Conservation (phyloP, 139 green algal genomes). For the Closterium sp. region DNA sequence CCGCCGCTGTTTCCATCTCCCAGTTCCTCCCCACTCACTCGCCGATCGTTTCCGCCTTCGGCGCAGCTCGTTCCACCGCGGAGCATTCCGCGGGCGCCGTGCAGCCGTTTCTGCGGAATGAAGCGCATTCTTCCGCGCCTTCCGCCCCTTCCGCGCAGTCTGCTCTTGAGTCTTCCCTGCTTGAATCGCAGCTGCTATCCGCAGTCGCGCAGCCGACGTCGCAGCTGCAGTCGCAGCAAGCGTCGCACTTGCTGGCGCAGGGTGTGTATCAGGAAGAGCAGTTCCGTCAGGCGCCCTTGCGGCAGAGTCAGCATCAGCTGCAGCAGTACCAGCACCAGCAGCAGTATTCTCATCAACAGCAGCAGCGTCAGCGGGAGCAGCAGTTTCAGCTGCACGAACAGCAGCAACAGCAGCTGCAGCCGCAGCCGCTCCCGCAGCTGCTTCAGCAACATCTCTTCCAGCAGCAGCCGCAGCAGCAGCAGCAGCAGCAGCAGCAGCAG, state of each 20-base stretch:
- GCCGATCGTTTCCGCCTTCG: background rate
- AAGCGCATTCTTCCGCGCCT: background rate
- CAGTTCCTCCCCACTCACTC: background rate
- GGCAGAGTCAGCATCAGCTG: background rate
- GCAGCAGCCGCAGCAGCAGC: background rate
- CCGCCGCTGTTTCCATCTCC: background rate
- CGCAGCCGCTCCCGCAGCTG: background rate
- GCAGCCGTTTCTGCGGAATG: background rate
- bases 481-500: background rate
- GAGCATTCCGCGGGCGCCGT: background rate
- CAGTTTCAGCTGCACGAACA: background rate
- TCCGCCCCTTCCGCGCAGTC: background rate
- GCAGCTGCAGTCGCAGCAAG: too few species aligned
- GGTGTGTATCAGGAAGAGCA: background rate
- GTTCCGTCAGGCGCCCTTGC: background rate
- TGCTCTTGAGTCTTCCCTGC: background rate
- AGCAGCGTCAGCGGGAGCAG: background rate
- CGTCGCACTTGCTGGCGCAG: background rate
- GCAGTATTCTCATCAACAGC: background rate
- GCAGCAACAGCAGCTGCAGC: background rate
- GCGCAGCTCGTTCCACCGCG: background rate
- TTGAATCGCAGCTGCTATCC: background rate
- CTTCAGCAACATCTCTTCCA: background rate
- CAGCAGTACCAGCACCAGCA: background rate
- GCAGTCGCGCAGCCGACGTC: background rate